phyloP scores from a whole-genome alignment of 805 yeast genomes.

The Yamadazyma takamatsuzukensis region DNA sequence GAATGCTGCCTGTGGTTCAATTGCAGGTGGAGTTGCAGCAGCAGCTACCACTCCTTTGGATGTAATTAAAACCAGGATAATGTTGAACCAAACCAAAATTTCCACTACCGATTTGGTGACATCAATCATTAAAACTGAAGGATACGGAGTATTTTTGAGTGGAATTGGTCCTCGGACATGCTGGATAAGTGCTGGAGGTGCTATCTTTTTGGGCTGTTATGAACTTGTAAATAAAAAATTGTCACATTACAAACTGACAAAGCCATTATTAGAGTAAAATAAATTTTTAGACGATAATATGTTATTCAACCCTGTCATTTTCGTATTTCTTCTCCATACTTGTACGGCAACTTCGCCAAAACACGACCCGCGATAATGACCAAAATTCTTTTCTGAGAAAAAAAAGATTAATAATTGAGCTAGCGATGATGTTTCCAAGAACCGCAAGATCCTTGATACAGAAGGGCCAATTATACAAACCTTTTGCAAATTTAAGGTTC shows the following conservation, averaged over 20 bases:
- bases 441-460: no score
- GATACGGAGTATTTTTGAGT: constrained; percentile 62
- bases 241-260: no score
- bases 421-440: no score
- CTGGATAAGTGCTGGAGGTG: constrained; percentile 99
- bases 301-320: no score
- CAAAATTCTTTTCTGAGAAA: no score
- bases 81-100: constrained; percentile 59
- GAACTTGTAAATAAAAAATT: constrained; percentile 58
- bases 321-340: no score
- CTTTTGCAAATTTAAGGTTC: constrained; percentile 8
- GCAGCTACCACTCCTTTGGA: constrained; percentile 80
- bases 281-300: no score
- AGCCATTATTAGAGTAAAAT: no score
- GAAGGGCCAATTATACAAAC: constrained; percentile 6
- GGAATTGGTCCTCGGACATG: constrained; percentile 95
- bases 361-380: no score
- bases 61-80: constrained; percentile 76
- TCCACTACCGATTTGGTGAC: constrained; percentile 46
- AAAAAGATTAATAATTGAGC: no score
- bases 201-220: constrained; percentile 91
- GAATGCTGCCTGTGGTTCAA: constrained; percentile 71
- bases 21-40: constrained; percentile 82
- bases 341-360: no score
- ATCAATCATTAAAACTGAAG: constrained; percentile 66